phyloP scores from a whole-genome alignment of 2,329 filamentous ascomycete genomes.

The Dactylellina haptotyla region DNA sequence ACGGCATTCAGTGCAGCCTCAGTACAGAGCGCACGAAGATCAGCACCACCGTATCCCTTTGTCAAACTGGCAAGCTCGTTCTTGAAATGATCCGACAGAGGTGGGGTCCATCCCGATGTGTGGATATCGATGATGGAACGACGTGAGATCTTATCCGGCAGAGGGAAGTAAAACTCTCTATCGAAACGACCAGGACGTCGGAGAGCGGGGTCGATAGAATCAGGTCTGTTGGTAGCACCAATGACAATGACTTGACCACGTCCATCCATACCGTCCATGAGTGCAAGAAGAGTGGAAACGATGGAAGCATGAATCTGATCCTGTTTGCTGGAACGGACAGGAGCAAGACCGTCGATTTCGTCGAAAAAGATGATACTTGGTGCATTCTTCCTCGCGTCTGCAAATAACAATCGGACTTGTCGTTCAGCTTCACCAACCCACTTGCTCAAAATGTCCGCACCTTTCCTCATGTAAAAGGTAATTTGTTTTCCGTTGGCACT shows the following conservation, averaged over 20 bases:
- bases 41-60: constrained; percentile 96
- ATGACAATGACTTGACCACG: constrained; percentile 98
- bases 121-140: constrained; percentile 93
- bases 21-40: constrained; percentile 91
- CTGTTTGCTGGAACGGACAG: constrained; percentile 95
- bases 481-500: constrained; percentile 91
- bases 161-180: constrained; percentile 95
- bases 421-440: constrained; percentile 99
- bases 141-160: constrained; percentile 82
- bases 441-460: constrained; percentile 95
- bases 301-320: constrained; percentile 99
- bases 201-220: constrained; percentile 95
- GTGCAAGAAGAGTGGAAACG: constrained; percentile 87
- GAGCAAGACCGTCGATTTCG: constrained; percentile 93
- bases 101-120: constrained; percentile 88
- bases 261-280: constrained; percentile 99
- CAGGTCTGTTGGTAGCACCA: constrained; percentile 95
- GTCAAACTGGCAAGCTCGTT: constrained; percentile 84
- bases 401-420: constrained; percentile 90
- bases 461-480: constrained; percentile 99
- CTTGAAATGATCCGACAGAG: constrained; percentile 80
- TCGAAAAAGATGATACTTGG: constrained; percentile 99
- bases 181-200: constrained; percentile 94
- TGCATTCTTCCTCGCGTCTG: constrained; percentile 93
- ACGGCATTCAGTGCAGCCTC: constrained; percentile 96